Base-by-base conservation (phyloP, 2,329 filamentous ascomycete genomes). In the Parastagonospora avenae region DNA sequence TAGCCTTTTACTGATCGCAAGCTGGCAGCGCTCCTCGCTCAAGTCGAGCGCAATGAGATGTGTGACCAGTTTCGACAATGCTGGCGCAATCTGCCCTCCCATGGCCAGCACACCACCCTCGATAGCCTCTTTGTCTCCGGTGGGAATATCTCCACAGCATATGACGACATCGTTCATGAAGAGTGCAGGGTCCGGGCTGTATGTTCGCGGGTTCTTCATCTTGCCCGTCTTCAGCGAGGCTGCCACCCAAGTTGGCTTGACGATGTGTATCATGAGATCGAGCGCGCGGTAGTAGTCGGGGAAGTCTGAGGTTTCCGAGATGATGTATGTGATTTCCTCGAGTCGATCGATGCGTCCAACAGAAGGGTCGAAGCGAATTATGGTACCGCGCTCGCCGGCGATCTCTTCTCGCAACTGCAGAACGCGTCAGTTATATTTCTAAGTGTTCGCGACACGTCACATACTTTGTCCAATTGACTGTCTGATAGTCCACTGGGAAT, bases 41-140 rank as follows among this genome's bases (percentile, higher is more conserved):
- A 89, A 80, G 4, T 85, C 85, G 54, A 96, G 78, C 4, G 93
- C 90, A 53, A 96, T 93, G 47, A 99, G 84, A 73, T 99, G 94
- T 2, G 94, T 97, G 8, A 90, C 91, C 57, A 88, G 73, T 50
- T 85, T 89, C 4, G 86, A 87, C 39, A 96, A 77, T 45, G 85
- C 82, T 42, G 85, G 83, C 16, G 86, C 87, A 67, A 92, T 90
- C 63, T 90, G 84, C 12, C 94, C 94, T 16, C 94, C 94, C 76
- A 97, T 86, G 0, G 94, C 93, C 66, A 96, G 78, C 2, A 93
- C 90, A 1, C 91, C 93, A 9, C 92, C 94, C 33, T 90, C 85
- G 49, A 99, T 97, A 9, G 92, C 90, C 75, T 97, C 93, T 70
- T 92, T 90, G 73, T 99, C 94, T 31, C 86, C 89, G 31, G 85